A percentile compares a stretch with the other conserved stretches of the same genome.
phyloP scores from a whole-genome alignment of 257 asterid genomes.

The Jaltomata sinuosa region DNA sequence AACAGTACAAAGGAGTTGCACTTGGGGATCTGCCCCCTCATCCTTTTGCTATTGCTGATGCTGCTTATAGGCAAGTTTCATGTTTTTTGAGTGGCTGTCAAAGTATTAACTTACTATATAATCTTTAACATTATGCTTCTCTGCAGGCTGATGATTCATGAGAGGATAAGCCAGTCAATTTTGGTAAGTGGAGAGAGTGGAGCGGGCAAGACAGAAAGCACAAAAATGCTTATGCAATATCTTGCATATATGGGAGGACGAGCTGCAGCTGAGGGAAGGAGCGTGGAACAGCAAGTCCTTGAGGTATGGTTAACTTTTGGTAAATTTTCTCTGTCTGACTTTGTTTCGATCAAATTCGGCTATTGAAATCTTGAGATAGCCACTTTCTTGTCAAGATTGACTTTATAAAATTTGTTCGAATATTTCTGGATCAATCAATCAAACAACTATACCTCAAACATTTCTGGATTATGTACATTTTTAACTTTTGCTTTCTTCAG shows the following conservation, averaged over 20 bases:
- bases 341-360: neutral
- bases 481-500: slow-evolving; percentile 29
- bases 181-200: slow-evolving; percentile 98
- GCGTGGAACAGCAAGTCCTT: slow-evolving; percentile 87
- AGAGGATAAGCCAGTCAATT: slow-evolving; percentile 67
- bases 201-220: slow-evolving; percentile 95
- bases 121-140: neutral
- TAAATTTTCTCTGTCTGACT: neutral
- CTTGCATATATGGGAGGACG: slow-evolving; percentile 91
- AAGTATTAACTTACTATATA: slow-evolving; percentile 1
- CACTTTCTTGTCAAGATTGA: neutral
- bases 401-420: neutral
- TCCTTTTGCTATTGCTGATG: slow-evolving; percentile 88
- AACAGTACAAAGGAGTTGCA: slow-evolving; percentile 58
- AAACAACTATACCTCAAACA: neutral
- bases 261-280: slow-evolving; percentile 46
- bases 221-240: slow-evolving; percentile 77
- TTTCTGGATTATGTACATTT: neutral
- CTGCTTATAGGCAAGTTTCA: slow-evolving; percentile 64
- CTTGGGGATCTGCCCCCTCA: slow-evolving; percentile 83
- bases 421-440: neutral
- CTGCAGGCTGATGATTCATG: slow-evolving; percentile 76
- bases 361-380: neutral
- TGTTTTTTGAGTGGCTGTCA: neutral
- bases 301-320: slow-evolving; percentile 44